phyloP scores from a whole-genome alignment of 768 basidiomycete species.

The Kwoniella pini region DNA sequence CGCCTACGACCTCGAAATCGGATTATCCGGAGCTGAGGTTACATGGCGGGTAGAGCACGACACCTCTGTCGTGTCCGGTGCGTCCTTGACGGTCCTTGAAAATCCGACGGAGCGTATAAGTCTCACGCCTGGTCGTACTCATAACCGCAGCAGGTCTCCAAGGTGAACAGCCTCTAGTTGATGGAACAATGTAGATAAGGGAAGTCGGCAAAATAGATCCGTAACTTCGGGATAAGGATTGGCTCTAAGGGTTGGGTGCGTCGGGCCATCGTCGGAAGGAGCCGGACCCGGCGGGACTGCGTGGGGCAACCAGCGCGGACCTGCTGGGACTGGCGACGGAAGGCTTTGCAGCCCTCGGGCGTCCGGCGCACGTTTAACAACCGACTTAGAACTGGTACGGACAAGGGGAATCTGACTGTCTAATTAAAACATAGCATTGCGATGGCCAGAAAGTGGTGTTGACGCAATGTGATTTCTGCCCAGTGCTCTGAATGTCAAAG shows the following conservation, averaged over 20 bases:
- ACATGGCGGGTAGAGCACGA: constrained; percentile 70
- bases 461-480: constrained; percentile 80
- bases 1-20: constrained; percentile 71
- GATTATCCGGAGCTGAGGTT: constrained; percentile 74
- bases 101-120: constrained; percentile 73
- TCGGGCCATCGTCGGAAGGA: constrained; percentile 74
- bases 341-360: constrained; percentile 64
- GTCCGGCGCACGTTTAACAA: constrained; percentile 68
- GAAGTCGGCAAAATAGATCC: constrained; percentile 78
- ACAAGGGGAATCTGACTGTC: constrained; percentile 81
- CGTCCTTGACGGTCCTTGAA: constrained; percentile 76
- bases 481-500: constrained; percentile 80
- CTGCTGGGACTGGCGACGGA: constrained; percentile 57
- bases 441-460: constrained; percentile 65
- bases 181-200: constrained; percentile 79
- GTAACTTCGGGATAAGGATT: constrained; percentile 68
- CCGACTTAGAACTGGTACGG: constrained; percentile 74
- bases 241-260: constrained; percentile 77
- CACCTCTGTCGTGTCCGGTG: constrained; percentile 70
- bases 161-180: constrained; percentile 79
- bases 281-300: constrained; percentile 70
- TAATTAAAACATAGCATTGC: constrained; percentile 80
- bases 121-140: constrained; percentile 73
- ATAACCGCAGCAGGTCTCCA: constrained; percentile 75
- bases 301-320: constrained; percentile 62